Evolutionary conservation across 768 basidiomycete species (phyloP), one percentile per base, ranked within the genome.

Genomic region (Cytidiella melzeri): DNA sequence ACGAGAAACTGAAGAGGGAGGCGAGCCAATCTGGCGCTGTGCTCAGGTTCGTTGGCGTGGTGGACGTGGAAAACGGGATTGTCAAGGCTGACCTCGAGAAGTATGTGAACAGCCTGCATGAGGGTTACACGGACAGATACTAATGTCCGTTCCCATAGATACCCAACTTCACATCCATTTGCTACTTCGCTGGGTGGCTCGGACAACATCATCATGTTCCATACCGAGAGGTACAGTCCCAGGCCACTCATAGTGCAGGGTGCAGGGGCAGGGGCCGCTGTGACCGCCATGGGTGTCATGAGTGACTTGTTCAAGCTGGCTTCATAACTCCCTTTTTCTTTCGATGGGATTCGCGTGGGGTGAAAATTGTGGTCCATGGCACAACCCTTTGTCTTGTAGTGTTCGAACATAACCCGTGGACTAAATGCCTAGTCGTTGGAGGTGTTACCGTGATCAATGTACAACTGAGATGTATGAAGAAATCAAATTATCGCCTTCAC

Each of bases 141-240:
- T 12, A 25, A 7, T 28, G 0, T 19, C 18, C 11, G 30, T n/a
- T 30, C 23, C 7, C 21, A 5, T 34, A 97, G 94, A 65, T 99
- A 98, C 64, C 80, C 92, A 4, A 74, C 71, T 21, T 79, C 83
- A 13, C 96, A 99, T 65, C 87, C 96, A 1, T 98, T 99, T 61
- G 94, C 94, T 3, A 95, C 95, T 1, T 89, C 94, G 1, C 79
- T 99, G 12, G 89, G 92, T 19, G 96, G 95, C 1, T 92, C 92
- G 19, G 96, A 99, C 67, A 98, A 98, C 65, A 97, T 99, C 63
- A 80, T 99, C 64, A 89, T 96, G 74, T 97, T 98, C 79, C 87
- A 92, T 63, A 97, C 95, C 0, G 83, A 88, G 61, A 76, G 96
- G 37, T 99, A 99, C 62, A 83, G 85, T 2, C 77, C 84, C 6